Base-by-base conservation (phyloP, 1,139 yeast species). In the Lodderomyces orthopsilosis region DNA sequence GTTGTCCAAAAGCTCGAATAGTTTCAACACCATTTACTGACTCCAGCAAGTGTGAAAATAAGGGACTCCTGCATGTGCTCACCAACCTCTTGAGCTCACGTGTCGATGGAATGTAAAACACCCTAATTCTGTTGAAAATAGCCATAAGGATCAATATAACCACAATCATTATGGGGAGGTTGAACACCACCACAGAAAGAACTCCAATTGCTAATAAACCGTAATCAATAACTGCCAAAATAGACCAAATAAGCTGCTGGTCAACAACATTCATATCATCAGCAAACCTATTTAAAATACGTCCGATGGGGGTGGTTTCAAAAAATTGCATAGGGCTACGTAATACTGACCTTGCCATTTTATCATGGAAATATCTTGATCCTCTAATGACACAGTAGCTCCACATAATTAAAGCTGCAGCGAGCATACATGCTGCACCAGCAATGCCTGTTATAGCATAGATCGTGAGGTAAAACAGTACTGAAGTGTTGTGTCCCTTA, bases 291-390 rank as follows among this genome's bases (percentile, higher is more conserved):
- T 67, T 67, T 55, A 66, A 59, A 35, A 68, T 65, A 47, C 72
- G 51, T 1, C 71, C 74, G 30, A 63, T 54, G 13, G 74, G 74
- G 0, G 73, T 68, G 10, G 74, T 68, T 48, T 68, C 74, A 46
- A 68, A 68, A 49, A 68, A 68, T 1, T 68, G 62, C 74, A 68
- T 68, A 23, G 74, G 74, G 2, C 70, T 58, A 42, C 69, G 58
- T 44, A 67, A 56, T 1, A 68, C 63, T 17, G 62, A 50, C 30
- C 49, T 46, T 7, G 70, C 68, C 70, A 68, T 63, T 15, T 54
- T 59, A 42, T 66, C 70, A 46, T 68, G 74, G 52, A 67, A 65
- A 42, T 55, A 51, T 35, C 40, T 57, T 19, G 70, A 58, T 3
- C 67, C 69, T 30, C 51, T 53, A 21, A 66, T 52, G 9, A 60